phyloP scores from a whole-genome alignment of 352 stramenopile genomes.

The Pythium utonaiense region DNA sequence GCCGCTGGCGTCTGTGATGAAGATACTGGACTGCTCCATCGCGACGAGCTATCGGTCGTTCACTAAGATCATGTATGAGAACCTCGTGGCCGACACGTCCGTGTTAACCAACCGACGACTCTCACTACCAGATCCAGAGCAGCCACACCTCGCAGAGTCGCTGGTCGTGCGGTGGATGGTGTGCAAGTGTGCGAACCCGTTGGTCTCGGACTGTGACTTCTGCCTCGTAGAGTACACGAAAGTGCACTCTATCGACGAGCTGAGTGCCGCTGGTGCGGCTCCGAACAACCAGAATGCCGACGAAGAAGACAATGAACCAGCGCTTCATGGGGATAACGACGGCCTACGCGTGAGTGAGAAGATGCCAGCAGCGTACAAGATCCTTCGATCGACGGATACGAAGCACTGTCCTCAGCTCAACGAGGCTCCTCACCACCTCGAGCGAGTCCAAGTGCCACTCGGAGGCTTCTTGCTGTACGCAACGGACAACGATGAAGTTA shows the following conservation, averaged over 20 bases:
- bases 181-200: conserved; percentile 55
- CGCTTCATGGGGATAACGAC: conserved; percentile 21
- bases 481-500: conserved; percentile 51
- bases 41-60: conserved; percentile 62
- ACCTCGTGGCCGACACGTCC: conserved; percentile 60
- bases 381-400: conserved; percentile 66
- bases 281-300: conserved; percentile 21
- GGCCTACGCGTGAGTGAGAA: conserved; percentile 23
- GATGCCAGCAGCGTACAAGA: conserved; percentile 59
- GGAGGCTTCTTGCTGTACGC: conserved; percentile 69
- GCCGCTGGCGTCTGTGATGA: conserved; percentile 50
- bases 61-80: conserved; percentile 73
- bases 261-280: conserved; percentile 8
- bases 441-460: conserved; percentile 55
- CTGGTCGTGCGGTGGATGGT: conserved; percentile 71
- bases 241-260: conserved; percentile 49
- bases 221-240: conserved; percentile 73
- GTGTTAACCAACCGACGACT: conserved; percentile 66
- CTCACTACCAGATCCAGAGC: not conserved
- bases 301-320: conserved; percentile 16
- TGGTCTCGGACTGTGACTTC: conserved; percentile 69
- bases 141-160: conserved; percentile 30
- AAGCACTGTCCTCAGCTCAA: conserved; percentile 62
- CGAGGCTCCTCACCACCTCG: conserved; percentile 49
- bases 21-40: conserved; percentile 53